phyloP scores from a whole-genome alignment of 2,329 filamentous ascomycete species.

The Venturia nashicola region DNA sequence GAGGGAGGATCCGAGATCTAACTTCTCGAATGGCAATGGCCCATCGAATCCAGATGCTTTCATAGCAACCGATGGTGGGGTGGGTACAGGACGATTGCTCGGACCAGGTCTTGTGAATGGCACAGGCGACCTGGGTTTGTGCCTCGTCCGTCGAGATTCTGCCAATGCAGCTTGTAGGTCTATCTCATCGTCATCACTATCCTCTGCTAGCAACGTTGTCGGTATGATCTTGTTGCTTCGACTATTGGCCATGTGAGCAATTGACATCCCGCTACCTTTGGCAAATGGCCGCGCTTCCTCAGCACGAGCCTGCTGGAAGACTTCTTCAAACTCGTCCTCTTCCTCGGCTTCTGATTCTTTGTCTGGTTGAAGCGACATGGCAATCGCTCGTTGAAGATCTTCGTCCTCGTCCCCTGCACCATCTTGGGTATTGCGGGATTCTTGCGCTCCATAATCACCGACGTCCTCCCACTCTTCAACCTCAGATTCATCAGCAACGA shows the following conservation, averaged over 20 bases:
- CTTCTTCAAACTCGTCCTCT: slow-evolving; percentile 34
- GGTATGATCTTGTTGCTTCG: slow-evolving; percentile 45
- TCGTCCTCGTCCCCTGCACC: slow-evolving; percentile 46
- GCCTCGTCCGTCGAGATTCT: slow-evolving; percentile 48
- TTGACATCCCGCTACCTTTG: slow-evolving; percentile 41
- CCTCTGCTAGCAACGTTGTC: slow-evolving; percentile 30
- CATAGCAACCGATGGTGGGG: not conserved
- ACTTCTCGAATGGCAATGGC: slow-evolving; percentile 76
- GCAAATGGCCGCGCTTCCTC: slow-evolving; percentile 31
- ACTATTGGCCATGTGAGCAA: slow-evolving; percentile 64
- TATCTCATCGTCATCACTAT: slow-evolving; percentile 53
- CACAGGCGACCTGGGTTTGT: slow-evolving; percentile 20
- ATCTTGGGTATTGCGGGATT: slow-evolving; percentile 32
- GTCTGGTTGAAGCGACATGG: slow-evolving; percentile 57
- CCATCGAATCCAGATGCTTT: slow-evolving; percentile 50
- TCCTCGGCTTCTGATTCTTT: slow-evolving; percentile 34
- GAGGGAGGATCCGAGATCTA: slow-evolving; percentile 55
- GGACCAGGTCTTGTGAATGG: slow-evolving; percentile 44
- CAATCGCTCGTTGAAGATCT: slow-evolving; percentile 71
- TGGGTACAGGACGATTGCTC: not conserved
- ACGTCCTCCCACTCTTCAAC: slow-evolving; percentile 29
- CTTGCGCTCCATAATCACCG: slow-evolving; percentile 37
- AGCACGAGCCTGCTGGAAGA: slow-evolving; percentile 31
- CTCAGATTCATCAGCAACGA: slow-evolving; percentile 32
- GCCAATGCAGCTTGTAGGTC: slow-evolving; percentile 67